Evolutionary conservation across 2,329 filamentous ascomycete species (phyloP), one percentile per base, ranked within the genome.

Genomic region (Aspergillus floridensis): DNA sequence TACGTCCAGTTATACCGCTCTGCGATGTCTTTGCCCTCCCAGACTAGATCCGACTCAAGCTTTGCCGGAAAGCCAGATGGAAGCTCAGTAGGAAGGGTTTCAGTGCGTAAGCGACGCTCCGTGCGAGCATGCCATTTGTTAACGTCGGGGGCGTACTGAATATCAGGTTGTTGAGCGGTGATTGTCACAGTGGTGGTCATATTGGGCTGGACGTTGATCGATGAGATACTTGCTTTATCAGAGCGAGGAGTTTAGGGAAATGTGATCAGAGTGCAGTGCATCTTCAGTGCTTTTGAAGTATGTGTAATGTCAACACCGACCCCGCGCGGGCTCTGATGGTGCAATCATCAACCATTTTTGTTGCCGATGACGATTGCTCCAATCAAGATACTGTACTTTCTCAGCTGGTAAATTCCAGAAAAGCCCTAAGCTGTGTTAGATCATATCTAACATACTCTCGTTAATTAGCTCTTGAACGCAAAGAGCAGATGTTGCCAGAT

Each of bases 31-130:
- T 72, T 72, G 4, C 77, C 79, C 38, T 81, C 76, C 80, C 80
- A 83, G 0, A 81, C 80, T 1, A 82, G 69, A 4, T 78, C 70
- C 0, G 77, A 79, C 2, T 70, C 61, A 0, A 82, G 62, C 44
- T 76, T 59, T 22, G 63, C 24, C 0, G 80, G 80, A 61, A 80
- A 82, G 0, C 76, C 78, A 1, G 65, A 54, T 0, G 80, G 80
- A 0, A 82, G 66, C 2, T 62, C 56, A 4, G 50, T 61, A 0
- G 56, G 19, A 1, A 74, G 60, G 3, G 55, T 24, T 32, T 71
- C 68, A 1, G 62, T 63, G 10, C 63, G 56, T 11, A 68, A 54
- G 8, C 72, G 68, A 24, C 58, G 61, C 54, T 63, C 49, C 0
- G 56, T 59, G 48, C 68, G 65, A 2, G 68, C 67, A 7, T 61